These are phyloP conservation scores for Brasilioporus rufonigricans DNA, from an alignment of 768 basidiomycete species.

Conservation along the genomic window DNA sequence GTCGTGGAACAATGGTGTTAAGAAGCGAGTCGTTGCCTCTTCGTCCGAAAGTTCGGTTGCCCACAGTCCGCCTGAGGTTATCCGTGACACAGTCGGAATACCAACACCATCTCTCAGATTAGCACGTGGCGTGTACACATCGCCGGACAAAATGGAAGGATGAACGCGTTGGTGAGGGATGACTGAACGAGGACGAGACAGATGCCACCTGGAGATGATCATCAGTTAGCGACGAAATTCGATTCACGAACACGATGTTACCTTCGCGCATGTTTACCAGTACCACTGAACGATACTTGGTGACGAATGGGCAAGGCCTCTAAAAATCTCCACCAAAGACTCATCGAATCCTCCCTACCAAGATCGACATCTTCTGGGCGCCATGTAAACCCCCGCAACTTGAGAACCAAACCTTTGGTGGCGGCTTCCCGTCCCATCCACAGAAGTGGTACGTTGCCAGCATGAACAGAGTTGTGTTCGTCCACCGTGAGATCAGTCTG, in stretches of 20 bases:
- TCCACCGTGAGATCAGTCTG: not conserved
- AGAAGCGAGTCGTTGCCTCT: no score
- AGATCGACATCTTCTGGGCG: conserved; percentile 1
- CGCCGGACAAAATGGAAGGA: no score
- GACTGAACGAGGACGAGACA: not conserved
- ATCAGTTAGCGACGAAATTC: not conserved
- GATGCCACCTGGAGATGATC: not conserved
- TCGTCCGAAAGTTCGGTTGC: not conserved
- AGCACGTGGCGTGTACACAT: not conserved
- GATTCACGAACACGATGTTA: not conserved
- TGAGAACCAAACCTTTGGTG: conserved; percentile 2
- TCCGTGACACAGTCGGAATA: not conserved
- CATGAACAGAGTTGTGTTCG: not conserved
- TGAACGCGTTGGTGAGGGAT: not conserved
- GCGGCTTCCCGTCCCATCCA: conserved; percentile 12
- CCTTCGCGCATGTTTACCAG: conserved; percentile 1
- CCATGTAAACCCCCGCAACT: not conserved
- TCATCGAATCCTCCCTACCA: not conserved
- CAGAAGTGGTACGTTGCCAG: conserved; percentile 1
- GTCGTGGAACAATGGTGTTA: not conserved
- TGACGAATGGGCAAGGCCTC: conserved; percentile 1
- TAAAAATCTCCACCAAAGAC: not conserved
- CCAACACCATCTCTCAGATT: not conserved
- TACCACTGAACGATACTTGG: conserved; percentile 6
- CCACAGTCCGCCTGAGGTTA: not conserved